These are phyloP conservation scores for Fusarium sp. DNA, from an alignment of 2,329 filamentous ascomycete species.

Conservation along the genomic window DNA sequence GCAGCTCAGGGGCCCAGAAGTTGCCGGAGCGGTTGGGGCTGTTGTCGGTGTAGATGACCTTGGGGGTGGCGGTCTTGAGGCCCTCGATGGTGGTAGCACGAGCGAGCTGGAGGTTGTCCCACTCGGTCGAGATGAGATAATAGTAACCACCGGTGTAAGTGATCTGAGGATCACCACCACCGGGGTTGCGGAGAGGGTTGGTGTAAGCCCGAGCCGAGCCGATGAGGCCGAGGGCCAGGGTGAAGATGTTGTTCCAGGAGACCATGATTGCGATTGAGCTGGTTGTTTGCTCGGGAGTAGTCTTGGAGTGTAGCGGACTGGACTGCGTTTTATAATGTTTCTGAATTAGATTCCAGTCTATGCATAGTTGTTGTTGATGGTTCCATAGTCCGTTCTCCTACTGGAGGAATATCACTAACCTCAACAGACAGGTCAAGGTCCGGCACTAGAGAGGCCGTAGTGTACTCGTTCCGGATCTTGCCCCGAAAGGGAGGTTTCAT, in stretches of 20 bases:
- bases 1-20: conserved; percentile 67
- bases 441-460: background rate
- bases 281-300: rapidly evolving
- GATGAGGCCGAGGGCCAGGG: conserved; percentile 23
- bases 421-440: conserved; percentile 9
- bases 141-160: conserved; percentile 63
- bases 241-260: conserved; percentile 26
- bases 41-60: conserved; percentile 59
- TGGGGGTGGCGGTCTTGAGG: conserved; percentile 62
- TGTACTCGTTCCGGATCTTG: conserved; percentile 1
- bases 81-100: conserved; percentile 63
- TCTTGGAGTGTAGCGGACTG: background rate
- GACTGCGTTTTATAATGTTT: background rate
- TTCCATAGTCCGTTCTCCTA: background rate
- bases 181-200: conserved; percentile 60
- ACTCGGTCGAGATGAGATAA: conserved; percentile 65
- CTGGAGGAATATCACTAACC: conserved; percentile 9
- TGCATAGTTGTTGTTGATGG: background rate
- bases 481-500: conserved; percentile 5
- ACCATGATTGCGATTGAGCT: conserved; percentile 12
- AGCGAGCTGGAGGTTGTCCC: conserved; percentile 64
- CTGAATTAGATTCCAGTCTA: background rate
- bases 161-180: conserved; percentile 63
- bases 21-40: conserved; percentile 60
- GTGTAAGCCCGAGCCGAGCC: conserved; percentile 51